phyloP scores from a whole-genome alignment of 148 eudicot species.

The Rhododendron vialii region DNA sequence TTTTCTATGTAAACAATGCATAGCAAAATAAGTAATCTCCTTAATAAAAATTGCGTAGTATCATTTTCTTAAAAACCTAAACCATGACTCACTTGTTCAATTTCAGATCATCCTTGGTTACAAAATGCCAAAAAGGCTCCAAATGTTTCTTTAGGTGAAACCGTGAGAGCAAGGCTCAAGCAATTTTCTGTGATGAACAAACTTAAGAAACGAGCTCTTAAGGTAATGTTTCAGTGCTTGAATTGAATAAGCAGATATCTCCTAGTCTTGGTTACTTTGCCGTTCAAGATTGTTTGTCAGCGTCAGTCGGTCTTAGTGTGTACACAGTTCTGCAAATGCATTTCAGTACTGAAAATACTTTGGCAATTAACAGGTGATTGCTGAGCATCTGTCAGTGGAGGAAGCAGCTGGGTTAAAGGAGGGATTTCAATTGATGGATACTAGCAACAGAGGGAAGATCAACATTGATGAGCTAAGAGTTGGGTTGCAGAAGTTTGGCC shows the following conservation, averaged over 20 bases:
- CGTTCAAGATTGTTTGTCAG: background rate
- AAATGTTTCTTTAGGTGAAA: constrained; percentile 79
- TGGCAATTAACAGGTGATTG: constrained; percentile 48
- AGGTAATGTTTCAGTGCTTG: constrained; percentile 29
- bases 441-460: constrained; percentile 54
- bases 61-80: background rate
- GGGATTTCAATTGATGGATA: constrained; percentile 64
- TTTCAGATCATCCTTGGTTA: constrained; percentile 79
- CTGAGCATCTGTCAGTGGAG: constrained; percentile 76
- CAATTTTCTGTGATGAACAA: constrained; percentile 91
- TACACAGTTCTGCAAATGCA: background rate
- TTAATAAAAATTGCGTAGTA: background rate
- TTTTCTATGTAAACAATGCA: background rate
- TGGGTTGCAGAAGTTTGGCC: constrained; percentile 67
- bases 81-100: background rate
- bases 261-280: background rate
- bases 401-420: constrained; percentile 79
- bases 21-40: background rate
- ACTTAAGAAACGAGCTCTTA: constrained; percentile 76
- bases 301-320: background rate
- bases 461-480: constrained; percentile 55
- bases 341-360: background rate
- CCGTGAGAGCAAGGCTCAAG: constrained; percentile 79
- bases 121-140: constrained; percentile 75
- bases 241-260: background rate